phyloP scores from a whole-genome alignment of 2,329 filamentous ascomycete genomes.

The Arthrobotrys conoides region DNA sequence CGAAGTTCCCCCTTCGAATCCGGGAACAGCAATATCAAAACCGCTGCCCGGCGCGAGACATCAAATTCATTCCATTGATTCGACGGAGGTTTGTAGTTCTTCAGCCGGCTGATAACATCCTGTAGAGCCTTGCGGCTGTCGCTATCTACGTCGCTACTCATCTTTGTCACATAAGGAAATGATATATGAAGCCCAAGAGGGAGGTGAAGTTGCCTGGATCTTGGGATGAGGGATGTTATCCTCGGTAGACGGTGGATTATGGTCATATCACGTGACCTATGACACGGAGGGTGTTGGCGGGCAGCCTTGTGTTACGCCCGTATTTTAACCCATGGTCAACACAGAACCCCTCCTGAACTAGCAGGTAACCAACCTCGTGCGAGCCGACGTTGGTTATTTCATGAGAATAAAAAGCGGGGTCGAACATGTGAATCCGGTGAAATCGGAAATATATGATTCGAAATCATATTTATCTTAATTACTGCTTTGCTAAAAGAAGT shows the following conservation, averaged over 20 bases:
- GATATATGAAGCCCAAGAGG: slow-evolving; percentile 23
- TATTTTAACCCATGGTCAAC: slow-evolving; percentile 48
- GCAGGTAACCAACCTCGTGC: neutral
- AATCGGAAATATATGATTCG: neutral
- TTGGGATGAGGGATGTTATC: slow-evolving; percentile 34
- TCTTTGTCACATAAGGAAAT: slow-evolving; percentile 33
- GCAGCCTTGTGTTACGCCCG: slow-evolving; percentile 21
- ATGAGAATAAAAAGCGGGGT: slow-evolving; percentile 1
- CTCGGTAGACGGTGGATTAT: slow-evolving; percentile 52
- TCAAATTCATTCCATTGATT: slow-evolving; percentile 58
- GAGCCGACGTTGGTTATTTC: neutral
- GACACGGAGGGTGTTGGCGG: slow-evolving; percentile 1
- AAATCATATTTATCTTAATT: neutral
- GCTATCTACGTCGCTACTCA: slow-evolving; percentile 32
- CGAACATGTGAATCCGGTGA: neutral
- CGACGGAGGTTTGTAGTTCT: slow-evolving; percentile 59
- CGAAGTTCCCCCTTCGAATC: slow-evolving; percentile 83
- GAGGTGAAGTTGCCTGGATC: slow-evolving; percentile 35
- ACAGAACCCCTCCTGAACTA: slow-evolving; percentile 4
- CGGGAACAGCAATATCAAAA: slow-evolving; percentile 88
- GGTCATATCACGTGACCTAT: slow-evolving; percentile 51
- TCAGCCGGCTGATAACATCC: slow-evolving; percentile 49
- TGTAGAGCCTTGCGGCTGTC: slow-evolving; percentile 44
- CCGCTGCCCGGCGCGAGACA: slow-evolving; percentile 78
- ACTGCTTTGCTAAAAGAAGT: too few species aligned